Conservation (phyloP, 2,329 filamentous ascomycete genomes). For the Scedosporium dehoogii region DNA sequence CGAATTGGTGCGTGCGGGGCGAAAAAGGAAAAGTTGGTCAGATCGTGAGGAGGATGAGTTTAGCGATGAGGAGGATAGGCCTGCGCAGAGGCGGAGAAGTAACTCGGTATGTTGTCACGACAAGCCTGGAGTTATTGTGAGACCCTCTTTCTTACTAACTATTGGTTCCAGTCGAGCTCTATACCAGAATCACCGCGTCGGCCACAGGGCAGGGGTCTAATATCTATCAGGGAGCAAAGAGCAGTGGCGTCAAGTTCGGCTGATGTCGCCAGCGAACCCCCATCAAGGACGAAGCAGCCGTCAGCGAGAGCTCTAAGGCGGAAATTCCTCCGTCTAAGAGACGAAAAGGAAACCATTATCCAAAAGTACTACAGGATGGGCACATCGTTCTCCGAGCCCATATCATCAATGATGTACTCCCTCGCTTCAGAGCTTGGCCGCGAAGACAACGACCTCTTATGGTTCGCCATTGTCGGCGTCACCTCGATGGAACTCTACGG, state of each 20-base stretch:
- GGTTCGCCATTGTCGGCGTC: conserved; percentile 89
- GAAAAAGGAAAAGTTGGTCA: conserved; percentile 75
- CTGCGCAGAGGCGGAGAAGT: conserved; percentile 71
- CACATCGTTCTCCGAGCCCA: conserved; percentile 86
- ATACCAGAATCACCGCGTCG: conserved; percentile 56
- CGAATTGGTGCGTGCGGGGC: conserved; percentile 33
- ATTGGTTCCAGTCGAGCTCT: conserved; percentile 43
- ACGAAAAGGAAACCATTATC: conserved; percentile 67
- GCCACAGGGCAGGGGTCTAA: conserved; percentile 48
- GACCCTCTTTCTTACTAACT: neutral
- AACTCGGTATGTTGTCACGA: conserved; percentile 58
- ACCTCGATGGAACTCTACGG: conserved; percentile 91
- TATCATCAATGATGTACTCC: conserved; percentile 90
- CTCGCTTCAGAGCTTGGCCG: conserved; percentile 88
- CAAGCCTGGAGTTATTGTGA: too few species aligned
- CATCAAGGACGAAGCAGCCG: conserved; percentile 47
- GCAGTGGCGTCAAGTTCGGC: conserved; percentile 32
- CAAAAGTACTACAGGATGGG: conserved; percentile 79
- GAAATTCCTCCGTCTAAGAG: conserved; percentile 63
- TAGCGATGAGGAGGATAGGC: conserved; percentile 65
- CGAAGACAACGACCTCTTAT: conserved; percentile 92
- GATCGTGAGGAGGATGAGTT: conserved; percentile 60
- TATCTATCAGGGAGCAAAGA: conserved; percentile 41
- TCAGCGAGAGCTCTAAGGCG: conserved; percentile 64
- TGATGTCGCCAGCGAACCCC: conserved; percentile 38